These are phyloP conservation scores for Datura wrightii DNA, from an alignment of 257 asterid species.

Conservation along the genomic window DNA sequence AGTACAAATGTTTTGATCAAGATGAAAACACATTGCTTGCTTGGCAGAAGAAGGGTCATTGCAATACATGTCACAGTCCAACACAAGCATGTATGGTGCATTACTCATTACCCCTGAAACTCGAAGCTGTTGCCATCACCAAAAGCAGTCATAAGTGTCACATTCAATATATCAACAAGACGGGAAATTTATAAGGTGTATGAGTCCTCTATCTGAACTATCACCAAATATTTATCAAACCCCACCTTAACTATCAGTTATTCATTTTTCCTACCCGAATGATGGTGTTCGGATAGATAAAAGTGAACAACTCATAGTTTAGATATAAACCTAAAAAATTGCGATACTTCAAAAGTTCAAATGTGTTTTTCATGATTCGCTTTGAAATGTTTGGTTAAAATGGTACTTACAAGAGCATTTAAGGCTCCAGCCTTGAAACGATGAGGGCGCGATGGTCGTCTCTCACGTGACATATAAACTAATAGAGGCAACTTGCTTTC, in stretches of 20 bases:
- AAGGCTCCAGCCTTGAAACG: slow-evolving; percentile 78
- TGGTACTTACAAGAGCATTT: slow-evolving; percentile 53
- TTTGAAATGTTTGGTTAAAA: neutral
- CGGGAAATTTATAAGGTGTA: too few relatives aligned
- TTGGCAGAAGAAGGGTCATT: slow-evolving; percentile 73
- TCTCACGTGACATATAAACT: slow-evolving; percentile 70
- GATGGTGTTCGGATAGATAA: too few relatives aligned
- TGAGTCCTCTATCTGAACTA: too few relatives aligned
- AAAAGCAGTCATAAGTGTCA: neutral
- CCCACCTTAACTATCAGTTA: too few relatives aligned
- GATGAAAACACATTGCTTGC: slow-evolving; percentile 79
- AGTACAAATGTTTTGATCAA: slow-evolving; percentile 49
- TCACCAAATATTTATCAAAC: too few relatives aligned
- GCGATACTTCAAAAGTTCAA: too few relatives aligned
- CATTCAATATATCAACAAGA: neutral
- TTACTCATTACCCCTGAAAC: slow-evolving; percentile 87
- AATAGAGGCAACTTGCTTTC: slow-evolving; percentile 54
- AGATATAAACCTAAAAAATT: too few relatives aligned
- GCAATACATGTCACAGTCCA: slow-evolving; percentile 77
- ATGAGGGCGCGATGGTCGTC: slow-evolving; percentile 61
- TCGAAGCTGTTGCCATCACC: slow-evolving; percentile 46
- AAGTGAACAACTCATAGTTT: too few relatives aligned
- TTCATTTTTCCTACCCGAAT: too few relatives aligned
- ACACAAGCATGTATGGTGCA: slow-evolving; percentile 62
- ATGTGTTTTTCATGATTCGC: too few relatives aligned